Conservation (phyloP, 495 filamentous ascomycete genomes). For the Clavariopsis aquatica region DNA sequence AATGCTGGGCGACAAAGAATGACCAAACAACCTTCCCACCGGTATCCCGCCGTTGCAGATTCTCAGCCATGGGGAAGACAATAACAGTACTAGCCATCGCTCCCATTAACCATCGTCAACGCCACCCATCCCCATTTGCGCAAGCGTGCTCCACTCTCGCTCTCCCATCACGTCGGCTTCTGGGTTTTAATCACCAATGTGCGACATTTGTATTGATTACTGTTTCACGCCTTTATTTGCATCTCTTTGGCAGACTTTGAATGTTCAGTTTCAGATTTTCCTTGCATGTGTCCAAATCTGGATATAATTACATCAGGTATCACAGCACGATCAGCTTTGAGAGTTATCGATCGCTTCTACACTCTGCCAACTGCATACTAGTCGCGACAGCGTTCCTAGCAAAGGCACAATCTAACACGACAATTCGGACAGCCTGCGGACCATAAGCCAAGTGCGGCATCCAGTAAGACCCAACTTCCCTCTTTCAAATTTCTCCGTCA, state of each 20-base stretch:
- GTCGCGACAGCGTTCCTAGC: neutral
- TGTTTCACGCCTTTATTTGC: conserved; percentile 17
- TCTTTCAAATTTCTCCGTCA: neutral
- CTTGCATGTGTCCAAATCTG: conserved; percentile 28
- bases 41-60: neutral
- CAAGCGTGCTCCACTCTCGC: neutral
- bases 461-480: neutral
- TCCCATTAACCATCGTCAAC: neutral
- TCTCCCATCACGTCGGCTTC: neutral
- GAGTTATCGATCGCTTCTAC: neutral
- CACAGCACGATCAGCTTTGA: conserved; percentile 11
- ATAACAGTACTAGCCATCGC: neutral
- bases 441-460: neutral
- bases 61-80: neutral
- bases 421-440: neutral
- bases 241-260: conserved; percentile 11
- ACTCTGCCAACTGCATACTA: neutral
- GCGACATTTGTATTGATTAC: conserved; percentile 24
- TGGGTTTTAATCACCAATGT: conserved; percentile 29
- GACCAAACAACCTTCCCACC: conserved; percentile 18
- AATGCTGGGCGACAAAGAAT: conserved; percentile 1
- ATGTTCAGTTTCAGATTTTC: conserved; percentile 20
- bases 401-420: neutral
- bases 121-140: conserved; percentile 9
- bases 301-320: conserved; percentile 15